Conservation (phyloP, 2,329 filamentous ascomycete genomes). For the Ophiostoma ulmi region DNA sequence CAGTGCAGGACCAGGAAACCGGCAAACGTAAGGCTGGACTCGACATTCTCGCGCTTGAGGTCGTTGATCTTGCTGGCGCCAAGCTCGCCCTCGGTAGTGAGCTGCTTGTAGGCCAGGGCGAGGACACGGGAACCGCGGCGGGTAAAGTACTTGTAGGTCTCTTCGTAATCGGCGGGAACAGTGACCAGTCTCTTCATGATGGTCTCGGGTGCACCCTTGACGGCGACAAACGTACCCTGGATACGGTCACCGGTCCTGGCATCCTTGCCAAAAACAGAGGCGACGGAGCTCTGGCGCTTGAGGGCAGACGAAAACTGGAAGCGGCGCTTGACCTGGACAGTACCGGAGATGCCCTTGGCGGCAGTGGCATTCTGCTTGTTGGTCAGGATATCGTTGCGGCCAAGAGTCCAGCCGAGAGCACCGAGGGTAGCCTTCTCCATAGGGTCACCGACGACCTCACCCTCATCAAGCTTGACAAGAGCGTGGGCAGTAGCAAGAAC, state of each 20-base stretch:
- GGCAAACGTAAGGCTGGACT: conserved; percentile 78
- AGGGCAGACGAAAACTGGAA: conserved; percentile 98
- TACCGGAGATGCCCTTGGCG: conserved; percentile 55
- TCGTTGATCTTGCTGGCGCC: conserved; percentile 84
- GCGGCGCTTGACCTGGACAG: conserved; percentile 88
- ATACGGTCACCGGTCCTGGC: conserved; percentile 67
- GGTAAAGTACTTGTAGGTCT: conserved; percentile 97
- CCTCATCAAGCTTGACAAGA: conserved; percentile 91
- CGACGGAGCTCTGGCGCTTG: conserved; percentile 92
- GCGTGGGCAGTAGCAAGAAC: conserved; percentile 94
- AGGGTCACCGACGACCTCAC: conserved; percentile 93
- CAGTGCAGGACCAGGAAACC: conserved; percentile 95
- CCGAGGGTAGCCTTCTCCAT: conserved; percentile 96
- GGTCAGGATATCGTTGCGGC: conserved; percentile 76
- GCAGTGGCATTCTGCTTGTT: conserved; percentile 54
- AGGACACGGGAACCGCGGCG: conserved; percentile 91
- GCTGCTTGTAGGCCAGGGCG: conserved; percentile 87
- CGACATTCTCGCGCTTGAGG: conserved; percentile 86
- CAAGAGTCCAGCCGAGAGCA: conserved; percentile 89
- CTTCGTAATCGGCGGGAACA: conserved; percentile 83
- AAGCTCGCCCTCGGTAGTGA: conserved; percentile 75
- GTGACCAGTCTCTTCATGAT: conserved; percentile 87
- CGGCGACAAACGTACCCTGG: conserved; percentile 83
- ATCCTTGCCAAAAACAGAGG: conserved; percentile 70
- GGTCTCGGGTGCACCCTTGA: conserved; percentile 96